Conservation (phyloP, 2,329 filamentous ascomycete species). For the Cladorrhinum sp. region DNA sequence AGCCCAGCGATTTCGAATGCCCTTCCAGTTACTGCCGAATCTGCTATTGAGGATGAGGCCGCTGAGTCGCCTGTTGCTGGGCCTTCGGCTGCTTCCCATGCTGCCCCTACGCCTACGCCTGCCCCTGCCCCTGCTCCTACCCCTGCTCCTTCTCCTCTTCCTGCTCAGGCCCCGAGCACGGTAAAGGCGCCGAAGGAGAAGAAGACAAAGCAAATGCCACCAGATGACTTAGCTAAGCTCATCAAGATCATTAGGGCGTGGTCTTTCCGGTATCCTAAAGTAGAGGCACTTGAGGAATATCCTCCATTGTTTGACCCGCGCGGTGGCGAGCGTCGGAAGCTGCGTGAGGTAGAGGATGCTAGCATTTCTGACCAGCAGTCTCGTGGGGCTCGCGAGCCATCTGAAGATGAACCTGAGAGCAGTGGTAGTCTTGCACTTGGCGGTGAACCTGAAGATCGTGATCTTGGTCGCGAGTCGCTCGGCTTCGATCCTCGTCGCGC, state of each 20-base stretch:
- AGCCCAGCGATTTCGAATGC: conserved; percentile 72
- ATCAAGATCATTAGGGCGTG: conserved; percentile 39
- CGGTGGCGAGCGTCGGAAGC: conserved; percentile 77
- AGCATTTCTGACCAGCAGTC: conserved; percentile 48
- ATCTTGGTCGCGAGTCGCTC: conserved; percentile 50
- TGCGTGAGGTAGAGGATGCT: conserved; percentile 68
- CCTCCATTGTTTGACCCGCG: conserved; percentile 80
- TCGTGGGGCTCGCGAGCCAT: conserved; percentile 43
- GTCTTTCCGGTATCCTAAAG: conserved; percentile 31
- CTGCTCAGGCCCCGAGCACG: neutral
- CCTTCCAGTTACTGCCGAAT: conserved; percentile 52
- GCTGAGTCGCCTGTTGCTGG: conserved; percentile 33
- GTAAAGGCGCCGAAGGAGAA: conserved; percentile 12
- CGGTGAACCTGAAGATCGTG: conserved; percentile 84
- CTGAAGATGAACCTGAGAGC: conserved; percentile 75
- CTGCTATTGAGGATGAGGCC: conserved; percentile 36
- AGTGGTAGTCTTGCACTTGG: conserved; percentile 83
- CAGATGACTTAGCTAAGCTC: conserved; percentile 33
- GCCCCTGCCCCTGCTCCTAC: conserved; percentile 2
- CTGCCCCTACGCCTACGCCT: conserved; percentile 7
- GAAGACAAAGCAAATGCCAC: conserved; percentile 8
- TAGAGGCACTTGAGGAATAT: conserved; percentile 14
- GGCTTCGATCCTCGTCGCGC: conserved; percentile 58
- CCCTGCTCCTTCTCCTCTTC: neutral
- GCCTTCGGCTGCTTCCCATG: conserved; percentile 23